phyloP scores from a whole-genome alignment of 805 yeast genomes.

The Pichia ethanolica region DNA sequence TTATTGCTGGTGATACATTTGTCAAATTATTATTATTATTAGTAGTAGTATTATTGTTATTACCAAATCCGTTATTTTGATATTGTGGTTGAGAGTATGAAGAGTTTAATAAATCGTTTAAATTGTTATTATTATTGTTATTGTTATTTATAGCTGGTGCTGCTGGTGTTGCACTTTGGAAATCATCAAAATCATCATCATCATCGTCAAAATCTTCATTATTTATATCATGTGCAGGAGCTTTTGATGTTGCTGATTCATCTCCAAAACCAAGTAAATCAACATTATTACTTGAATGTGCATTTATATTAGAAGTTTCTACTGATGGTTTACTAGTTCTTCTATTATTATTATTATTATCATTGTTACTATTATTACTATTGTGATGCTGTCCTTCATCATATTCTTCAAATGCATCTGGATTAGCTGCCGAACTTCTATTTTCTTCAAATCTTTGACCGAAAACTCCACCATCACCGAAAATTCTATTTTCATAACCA shows the following conservation, averaged over 20 bases:
- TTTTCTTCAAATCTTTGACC: slow-evolving; percentile 58
- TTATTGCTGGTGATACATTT: slow-evolving; percentile 28
- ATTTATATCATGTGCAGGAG: slow-evolving; percentile 11
- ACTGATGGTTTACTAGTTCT: slow-evolving; percentile 29
- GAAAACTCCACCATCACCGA: slow-evolving; percentile 66
- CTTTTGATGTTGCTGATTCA: slow-evolving; percentile 14
- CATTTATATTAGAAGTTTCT: slow-evolving; percentile 36
- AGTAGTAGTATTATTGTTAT: slow-evolving; percentile 8
- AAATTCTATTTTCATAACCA: slow-evolving; percentile 43
- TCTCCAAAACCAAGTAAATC: slow-evolving; percentile 46
- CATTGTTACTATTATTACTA: slow-evolving; percentile 11
- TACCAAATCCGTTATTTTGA: not conserved
- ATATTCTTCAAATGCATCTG: slow-evolving; percentile 52
- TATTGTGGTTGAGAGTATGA: slow-evolving; percentile 20
- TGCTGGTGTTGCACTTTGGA: slow-evolving; percentile 47
- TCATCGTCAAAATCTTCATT: slow-evolving; percentile 27
- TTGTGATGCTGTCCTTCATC: slow-evolving; percentile 30
- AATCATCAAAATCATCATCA: slow-evolving; percentile 69
- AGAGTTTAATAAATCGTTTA: slow-evolving; percentile 22
- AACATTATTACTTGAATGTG: slow-evolving; percentile 26
- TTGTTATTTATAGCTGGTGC: slow-evolving; percentile 11
- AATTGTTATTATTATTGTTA: slow-evolving; percentile 3
- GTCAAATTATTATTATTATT: not conserved
- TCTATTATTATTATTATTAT: not conserved
- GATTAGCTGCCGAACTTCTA: slow-evolving; percentile 34